These are phyloP conservation scores for Nigrospora oryzae DNA, from an alignment of 2,329 filamentous ascomycete genomes.

Conservation along the genomic window DNA sequence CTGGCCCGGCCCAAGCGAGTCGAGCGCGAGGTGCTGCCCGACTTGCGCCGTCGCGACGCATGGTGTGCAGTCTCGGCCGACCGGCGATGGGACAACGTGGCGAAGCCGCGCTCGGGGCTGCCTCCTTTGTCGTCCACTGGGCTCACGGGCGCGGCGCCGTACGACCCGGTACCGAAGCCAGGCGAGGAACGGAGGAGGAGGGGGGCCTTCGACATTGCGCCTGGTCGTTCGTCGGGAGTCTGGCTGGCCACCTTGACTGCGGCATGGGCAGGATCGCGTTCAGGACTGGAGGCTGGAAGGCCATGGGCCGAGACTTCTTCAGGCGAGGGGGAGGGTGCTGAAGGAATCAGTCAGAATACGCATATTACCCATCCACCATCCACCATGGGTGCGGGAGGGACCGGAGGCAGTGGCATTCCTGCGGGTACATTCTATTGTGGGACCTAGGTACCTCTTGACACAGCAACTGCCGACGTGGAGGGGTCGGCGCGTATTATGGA, in stretches of 20 bases:
- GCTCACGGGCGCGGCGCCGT: conserved; percentile 46
- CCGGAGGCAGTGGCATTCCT: too few relatives aligned
- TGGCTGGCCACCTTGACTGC: conserved; percentile 12
- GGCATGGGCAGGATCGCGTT: conserved; percentile 8
- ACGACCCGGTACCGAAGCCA: conserved; percentile 51
- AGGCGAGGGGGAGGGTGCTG: too few relatives aligned
- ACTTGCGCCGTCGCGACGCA: conserved; percentile 13
- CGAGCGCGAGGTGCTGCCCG: conserved; percentile 13
- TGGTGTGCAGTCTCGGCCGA: conserved; percentile 13
- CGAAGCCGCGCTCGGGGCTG: conserved; percentile 17
- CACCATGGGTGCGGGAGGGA: too few relatives aligned
- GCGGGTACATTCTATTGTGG: too few relatives aligned
- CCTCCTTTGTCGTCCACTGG: conserved; percentile 25
- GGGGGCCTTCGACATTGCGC: conserved; percentile 36
- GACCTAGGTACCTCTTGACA: too few relatives aligned
- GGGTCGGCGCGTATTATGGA: too few relatives aligned
- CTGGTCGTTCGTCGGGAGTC: conserved; percentile 9
- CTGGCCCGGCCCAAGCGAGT: conserved; percentile 11
- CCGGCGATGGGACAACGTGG: conserved; percentile 9
- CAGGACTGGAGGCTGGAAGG: conserved; percentile 13
- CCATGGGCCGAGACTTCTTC: background rate
- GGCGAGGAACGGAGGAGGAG: conserved; percentile 52
- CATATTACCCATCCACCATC: too few relatives aligned
- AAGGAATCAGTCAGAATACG: too few relatives aligned
- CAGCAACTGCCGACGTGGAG: too few relatives aligned